Conservation (phyloP, 768 basidiomycete genomes). For the Suillus tomentosus region DNA sequence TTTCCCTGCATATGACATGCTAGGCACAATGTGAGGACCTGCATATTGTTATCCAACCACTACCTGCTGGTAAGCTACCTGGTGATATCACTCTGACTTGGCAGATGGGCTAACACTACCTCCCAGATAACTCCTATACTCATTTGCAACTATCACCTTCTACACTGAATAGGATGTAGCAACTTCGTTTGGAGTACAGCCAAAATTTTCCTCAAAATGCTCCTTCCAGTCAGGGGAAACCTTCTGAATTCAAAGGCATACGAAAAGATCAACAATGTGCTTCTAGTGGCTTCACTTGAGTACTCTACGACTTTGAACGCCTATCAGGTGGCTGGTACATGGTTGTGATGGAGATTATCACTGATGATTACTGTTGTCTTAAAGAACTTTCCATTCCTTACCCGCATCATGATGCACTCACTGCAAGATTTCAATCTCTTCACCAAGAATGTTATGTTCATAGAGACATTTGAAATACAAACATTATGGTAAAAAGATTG, state of each 20-base stretch:
- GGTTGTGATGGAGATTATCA: conserved; percentile 26
- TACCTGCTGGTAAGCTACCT: too few species aligned
- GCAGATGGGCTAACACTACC: background rate
- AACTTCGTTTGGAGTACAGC: background rate
- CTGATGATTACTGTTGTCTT: conserved; percentile 11
- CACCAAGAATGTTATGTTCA: too few species aligned
- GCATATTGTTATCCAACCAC: too few species aligned
- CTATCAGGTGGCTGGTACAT: conserved; percentile 21
- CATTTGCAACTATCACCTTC: background rate
- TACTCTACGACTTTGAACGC: conserved; percentile 24
- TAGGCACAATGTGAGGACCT: too few species aligned
- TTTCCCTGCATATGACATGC: too few species aligned
- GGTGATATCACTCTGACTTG: background rate
- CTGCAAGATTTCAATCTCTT: conserved; percentile 2
- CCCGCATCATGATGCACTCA: background rate
- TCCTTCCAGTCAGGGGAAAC: background rate
- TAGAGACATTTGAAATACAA: too few species aligned
- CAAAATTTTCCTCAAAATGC: background rate
- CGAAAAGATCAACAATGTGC: conserved; percentile 17
- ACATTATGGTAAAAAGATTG: too few species aligned
- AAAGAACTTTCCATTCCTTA: background rate
- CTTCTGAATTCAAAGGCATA: background rate
- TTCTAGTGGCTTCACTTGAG: conserved; percentile 20
- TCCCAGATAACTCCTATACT: background rate
- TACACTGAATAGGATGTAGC: background rate